Conservation (phyloP, 1,139 yeast species). For the Pichia sp. region DNA sequence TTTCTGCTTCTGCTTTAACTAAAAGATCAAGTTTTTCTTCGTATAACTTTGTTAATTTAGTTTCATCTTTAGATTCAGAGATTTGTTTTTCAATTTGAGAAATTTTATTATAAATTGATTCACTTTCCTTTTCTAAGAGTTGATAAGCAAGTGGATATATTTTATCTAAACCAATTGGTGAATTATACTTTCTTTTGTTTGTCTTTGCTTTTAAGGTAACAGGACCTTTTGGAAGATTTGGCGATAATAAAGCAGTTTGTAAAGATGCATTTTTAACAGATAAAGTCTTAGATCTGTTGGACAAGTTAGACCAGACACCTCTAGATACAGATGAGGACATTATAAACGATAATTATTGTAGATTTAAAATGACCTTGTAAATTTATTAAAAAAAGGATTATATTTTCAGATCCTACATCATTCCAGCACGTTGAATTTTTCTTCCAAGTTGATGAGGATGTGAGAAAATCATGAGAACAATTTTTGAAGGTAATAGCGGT, state of each 20-base stretch:
- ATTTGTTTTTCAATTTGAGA: constrained; percentile 27
- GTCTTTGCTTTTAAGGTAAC: constrained; percentile 40
- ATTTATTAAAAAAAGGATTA: no score
- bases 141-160: constrained; percentile 67
- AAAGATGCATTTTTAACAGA: constrained; percentile 32
- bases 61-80: constrained; percentile 13
- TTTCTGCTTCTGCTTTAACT: constrained; percentile 55
- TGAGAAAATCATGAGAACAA: no score
- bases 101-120: constrained; percentile 28
- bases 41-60: constrained; percentile 13
- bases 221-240: constrained; percentile 40
- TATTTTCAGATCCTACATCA: no score
- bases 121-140: constrained; percentile 46
- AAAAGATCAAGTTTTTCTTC: constrained; percentile 26
- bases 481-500: no score
- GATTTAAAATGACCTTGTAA: background rate
- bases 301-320: constrained; percentile 47
- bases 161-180: constrained; percentile 66
- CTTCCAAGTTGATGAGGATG: no score
- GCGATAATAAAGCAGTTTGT: constrained; percentile 34
- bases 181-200: constrained; percentile 47
- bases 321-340: constrained; percentile 10
- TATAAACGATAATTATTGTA: background rate
- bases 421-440: no score
- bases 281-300: constrained; percentile 38